phyloP scores from a whole-genome alignment of 179 eudicot species.

The Corrigiola litoralis region DNA sequence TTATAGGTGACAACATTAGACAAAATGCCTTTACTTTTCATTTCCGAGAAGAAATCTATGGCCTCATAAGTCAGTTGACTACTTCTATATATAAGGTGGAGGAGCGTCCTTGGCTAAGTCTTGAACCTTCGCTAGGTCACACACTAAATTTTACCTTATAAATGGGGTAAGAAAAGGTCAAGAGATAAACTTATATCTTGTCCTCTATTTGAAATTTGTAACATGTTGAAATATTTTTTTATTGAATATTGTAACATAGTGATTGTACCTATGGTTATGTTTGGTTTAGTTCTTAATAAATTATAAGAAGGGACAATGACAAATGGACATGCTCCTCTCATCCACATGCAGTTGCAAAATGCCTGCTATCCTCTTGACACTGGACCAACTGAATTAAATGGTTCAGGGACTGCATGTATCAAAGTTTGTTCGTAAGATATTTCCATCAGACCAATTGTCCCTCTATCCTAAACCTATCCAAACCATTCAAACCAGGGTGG shows the following conservation, averaged over 20 bases:
- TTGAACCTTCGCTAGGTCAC: no score
- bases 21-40: not conserved
- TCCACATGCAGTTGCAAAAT: constrained; percentile 25
- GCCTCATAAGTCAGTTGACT: no score
- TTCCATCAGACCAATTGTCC: constrained; percentile 16
- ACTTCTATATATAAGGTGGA: no score
- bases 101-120: no score
- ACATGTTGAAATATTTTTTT: not conserved
- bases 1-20: not conserved
- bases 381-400: constrained; percentile 24
- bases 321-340: constrained; percentile 19
- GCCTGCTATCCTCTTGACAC: constrained; percentile 48
- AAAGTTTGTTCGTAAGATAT: constrained; percentile 7
- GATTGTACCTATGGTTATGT: no score
- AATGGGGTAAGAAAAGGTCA: no score
- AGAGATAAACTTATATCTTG: no score
- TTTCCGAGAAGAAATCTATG: not conserved
- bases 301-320: no score
- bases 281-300: not conserved
- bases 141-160: no score
- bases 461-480: constrained; percentile 20
- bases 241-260: not conserved
- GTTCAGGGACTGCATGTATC: constrained; percentile 4
- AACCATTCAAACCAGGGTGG: constrained; percentile 14
- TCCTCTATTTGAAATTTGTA: no score